These are phyloP conservation scores for Golubevia sp. DNA, from an alignment of 1,284 basidiomycete species.

Conservation along the genomic window DNA sequence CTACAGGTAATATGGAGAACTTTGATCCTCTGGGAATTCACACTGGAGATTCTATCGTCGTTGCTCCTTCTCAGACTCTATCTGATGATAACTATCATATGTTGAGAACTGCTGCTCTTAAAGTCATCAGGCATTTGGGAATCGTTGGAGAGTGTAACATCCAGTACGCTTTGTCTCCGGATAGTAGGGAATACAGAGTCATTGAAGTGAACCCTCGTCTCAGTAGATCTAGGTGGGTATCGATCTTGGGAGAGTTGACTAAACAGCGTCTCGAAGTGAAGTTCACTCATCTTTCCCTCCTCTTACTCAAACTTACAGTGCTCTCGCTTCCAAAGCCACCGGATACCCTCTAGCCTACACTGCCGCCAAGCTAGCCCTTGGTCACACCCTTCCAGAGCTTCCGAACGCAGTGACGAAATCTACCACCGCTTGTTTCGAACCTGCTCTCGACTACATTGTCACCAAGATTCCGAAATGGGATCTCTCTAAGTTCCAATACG, in stretches of 20 bases:
- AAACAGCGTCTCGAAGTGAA: too few species aligned
- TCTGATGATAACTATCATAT: constrained; percentile 90
- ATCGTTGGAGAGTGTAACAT: constrained; percentile 99
- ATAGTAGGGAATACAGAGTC: constrained; percentile 91
- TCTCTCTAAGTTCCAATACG: constrained; percentile 94
- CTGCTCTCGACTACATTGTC: constrained; percentile 98
- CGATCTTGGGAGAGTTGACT: constrained; percentile 8
- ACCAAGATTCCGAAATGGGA: constrained; percentile 99
- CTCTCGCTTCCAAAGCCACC: constrained; percentile 97
- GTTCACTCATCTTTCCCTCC: not conserved
- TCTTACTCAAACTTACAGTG: constrained; percentile 64
- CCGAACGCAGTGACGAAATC: constrained; percentile 99
- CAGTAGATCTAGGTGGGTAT: constrained; percentile 33
- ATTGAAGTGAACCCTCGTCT: constrained; percentile 68
- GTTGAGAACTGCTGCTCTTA: constrained; percentile 95
- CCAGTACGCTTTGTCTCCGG: constrained; percentile 96
- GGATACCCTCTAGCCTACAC: constrained; percentile 99
- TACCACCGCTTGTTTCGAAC: constrained; percentile 98
- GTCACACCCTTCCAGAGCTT: constrained; percentile 94
- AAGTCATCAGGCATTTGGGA: constrained; percentile 95
- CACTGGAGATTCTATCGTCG: constrained; percentile 99
- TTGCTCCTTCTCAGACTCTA: constrained; percentile 95
- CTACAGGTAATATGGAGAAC: constrained; percentile 86
- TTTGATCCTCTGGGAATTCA: constrained; percentile 98
- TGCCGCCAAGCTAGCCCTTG: constrained; percentile 98